These are phyloP conservation scores for Dissophora globulifera DNA, from an alignment of 192 early-diverging fungal genomes.

Conservation along the genomic window DNA sequence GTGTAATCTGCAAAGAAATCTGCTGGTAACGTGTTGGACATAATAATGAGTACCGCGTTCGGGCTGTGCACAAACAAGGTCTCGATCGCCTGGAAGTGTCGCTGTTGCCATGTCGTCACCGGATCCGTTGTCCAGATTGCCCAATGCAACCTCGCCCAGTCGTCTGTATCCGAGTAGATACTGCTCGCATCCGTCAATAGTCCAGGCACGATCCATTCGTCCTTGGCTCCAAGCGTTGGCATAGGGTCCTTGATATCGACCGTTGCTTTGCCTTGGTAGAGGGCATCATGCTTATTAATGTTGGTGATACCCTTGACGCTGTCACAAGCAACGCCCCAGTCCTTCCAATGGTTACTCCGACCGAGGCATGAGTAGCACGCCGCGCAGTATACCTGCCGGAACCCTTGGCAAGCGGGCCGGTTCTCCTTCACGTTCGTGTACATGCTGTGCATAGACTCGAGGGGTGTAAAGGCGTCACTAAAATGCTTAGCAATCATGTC, in stretches of 20 bases:
- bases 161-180: conserved; percentile 64
- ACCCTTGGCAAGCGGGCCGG: conserved; percentile 62
- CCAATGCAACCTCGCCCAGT: conserved; percentile 68
- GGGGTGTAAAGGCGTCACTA: conserved; percentile 51
- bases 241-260: conserved; percentile 48
- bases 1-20: conserved; percentile 65
- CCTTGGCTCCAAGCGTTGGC: conserved; percentile 45
- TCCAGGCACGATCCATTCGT: conserved; percentile 65
- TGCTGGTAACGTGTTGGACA: conserved; percentile 59
- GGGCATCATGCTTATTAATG: conserved; percentile 19
- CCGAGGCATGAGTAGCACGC: conserved; percentile 66
- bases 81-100: conserved; percentile 67
- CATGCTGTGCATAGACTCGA: conserved; percentile 67
- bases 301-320: conserved; percentile 63
- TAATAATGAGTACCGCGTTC: conserved; percentile 62
- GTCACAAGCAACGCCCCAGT: conserved; percentile 67
- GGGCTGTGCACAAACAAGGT: conserved; percentile 69
- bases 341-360: conserved; percentile 62
- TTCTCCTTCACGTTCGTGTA: conserved; percentile 59
- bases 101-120: conserved; percentile 58
- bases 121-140: conserved; percentile 67
- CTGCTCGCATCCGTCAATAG: conserved; percentile 61
- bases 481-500: conserved; percentile 75
- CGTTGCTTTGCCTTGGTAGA: conserved; percentile 13
- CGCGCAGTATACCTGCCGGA: conserved; percentile 61